Conservation (phyloP, 805 yeast genomes). For the Nakazawaea wyomingensis region DNA sequence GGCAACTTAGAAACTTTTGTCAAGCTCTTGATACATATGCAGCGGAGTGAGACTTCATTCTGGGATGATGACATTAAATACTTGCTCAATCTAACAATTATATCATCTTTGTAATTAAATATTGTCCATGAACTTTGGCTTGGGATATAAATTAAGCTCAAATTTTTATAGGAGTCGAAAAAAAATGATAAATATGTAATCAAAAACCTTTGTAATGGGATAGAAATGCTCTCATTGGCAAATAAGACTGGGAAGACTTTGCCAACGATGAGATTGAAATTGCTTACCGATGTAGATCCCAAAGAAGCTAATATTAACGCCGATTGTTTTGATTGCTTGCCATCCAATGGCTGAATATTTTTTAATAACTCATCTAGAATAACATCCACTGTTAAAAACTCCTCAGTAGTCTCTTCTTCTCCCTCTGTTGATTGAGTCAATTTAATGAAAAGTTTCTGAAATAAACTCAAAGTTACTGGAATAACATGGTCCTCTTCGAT, state of each 20-base stretch:
- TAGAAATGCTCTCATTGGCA: conserved; percentile 29
- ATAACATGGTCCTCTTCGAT: conserved; percentile 29
- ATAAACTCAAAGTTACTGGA: conserved; percentile 37
- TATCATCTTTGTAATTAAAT: conserved; percentile 52
- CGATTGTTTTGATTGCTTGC: conserved; percentile 57
- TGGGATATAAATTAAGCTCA: conserved; percentile 27
- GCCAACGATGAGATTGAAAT: conserved; percentile 45
- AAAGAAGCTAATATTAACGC: conserved; percentile 53
- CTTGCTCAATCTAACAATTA: conserved; percentile 63
- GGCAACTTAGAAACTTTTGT: conserved; percentile 48
- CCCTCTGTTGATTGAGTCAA: conserved; percentile 24
- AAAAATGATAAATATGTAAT: conserved; percentile 59
- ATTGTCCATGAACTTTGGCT: conserved; percentile 30
- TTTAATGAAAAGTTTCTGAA: conserved; percentile 38
- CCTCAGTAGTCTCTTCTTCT: conserved; percentile 16
- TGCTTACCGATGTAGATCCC: conserved; percentile 38
- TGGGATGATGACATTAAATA: conserved; percentile 63
- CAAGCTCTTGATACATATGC: conserved; percentile 61
- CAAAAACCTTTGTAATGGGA: conserved; percentile 53
- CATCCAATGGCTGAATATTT: conserved; percentile 43
- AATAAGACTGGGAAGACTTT: conserved; percentile 41
- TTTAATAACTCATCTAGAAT: conserved; percentile 47
- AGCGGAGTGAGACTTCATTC: conserved; percentile 63
- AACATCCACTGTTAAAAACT: conserved; percentile 17
- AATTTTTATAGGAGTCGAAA: conserved; percentile 40